A percentile compares a stretch with the other conserved stretches of the same genome.
phyloP scores from a whole-genome alignment of 192 early-diverging fungal genomes.

The Linnemannia elongata region DNA sequence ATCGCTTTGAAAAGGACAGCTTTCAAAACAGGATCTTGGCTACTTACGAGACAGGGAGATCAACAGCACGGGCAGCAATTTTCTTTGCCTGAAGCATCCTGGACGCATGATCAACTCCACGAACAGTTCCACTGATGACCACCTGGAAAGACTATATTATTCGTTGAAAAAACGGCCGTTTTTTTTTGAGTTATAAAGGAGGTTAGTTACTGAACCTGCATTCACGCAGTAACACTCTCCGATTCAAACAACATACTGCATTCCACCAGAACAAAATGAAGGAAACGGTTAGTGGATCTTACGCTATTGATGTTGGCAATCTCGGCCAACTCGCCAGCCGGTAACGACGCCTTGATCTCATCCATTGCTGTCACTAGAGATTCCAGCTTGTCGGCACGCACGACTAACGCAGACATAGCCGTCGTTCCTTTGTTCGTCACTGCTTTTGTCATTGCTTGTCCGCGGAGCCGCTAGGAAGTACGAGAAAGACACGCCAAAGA shows the following conservation, averaged over 20 bases:
- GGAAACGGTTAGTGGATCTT: neutral
- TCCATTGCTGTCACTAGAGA: slow-evolving; percentile 78
- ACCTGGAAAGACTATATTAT: slow-evolving; percentile 76
- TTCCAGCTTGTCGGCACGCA: slow-evolving; percentile 78
- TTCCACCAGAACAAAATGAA: neutral
- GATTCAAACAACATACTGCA: no score
- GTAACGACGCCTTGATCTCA: slow-evolving; percentile 71
- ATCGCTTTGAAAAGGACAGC: neutral
- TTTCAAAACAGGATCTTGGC: no score
- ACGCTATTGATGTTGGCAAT: slow-evolving; percentile 68
- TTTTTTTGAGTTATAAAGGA: neutral
- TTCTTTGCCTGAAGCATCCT: slow-evolving; percentile 83
- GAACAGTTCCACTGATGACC: slow-evolving; percentile 90
- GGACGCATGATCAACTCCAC: slow-evolving; percentile 89
- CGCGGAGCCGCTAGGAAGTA: slow-evolving; percentile 73
- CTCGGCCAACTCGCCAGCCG: slow-evolving; percentile 82
- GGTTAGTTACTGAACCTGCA: neutral
- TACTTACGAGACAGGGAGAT: slow-evolving; percentile 88
- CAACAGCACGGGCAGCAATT: slow-evolving; percentile 88
- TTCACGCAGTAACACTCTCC: no score
- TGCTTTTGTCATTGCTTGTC: slow-evolving; percentile 88
- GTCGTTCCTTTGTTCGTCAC: slow-evolving; percentile 77
- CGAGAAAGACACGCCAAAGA: neutral
- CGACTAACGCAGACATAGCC: slow-evolving; percentile 91
- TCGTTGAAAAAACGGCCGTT: neutral